A percentile compares a stretch with the other conserved stretches of the same genome.
Evolutionary conservation across 441 rosid species (phyloP).

Genomic region (Adansonia madagascariensis): DNA sequence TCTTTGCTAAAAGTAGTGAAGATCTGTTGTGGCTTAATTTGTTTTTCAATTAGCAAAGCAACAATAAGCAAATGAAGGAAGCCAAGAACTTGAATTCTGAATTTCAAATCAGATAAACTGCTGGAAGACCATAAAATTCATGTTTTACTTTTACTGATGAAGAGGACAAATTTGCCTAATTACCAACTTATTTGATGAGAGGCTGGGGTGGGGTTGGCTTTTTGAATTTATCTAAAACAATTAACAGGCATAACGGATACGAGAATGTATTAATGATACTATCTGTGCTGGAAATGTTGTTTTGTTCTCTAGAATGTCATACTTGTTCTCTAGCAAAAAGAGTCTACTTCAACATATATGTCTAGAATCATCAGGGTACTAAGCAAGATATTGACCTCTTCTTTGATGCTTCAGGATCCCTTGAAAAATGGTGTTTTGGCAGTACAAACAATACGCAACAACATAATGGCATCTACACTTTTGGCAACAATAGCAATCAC

Average conservation of each 20-base stretch:
- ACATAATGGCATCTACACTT: conserved; percentile 95
- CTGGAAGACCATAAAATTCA: background rate
- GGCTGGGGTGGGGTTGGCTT: background rate
- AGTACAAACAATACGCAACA: conserved; percentile 88
- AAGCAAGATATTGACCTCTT: background rate
- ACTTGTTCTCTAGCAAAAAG: conserved; percentile 7
- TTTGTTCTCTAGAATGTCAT: conserved; percentile 4
- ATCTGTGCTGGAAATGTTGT: background rate
- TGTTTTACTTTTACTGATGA: background rate
- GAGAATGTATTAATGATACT: background rate
- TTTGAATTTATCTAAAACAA: background rate
- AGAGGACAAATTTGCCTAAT: background rate
- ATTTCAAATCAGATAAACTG: background rate
- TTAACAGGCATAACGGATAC: background rate
- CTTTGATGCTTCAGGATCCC: conserved; percentile 62
- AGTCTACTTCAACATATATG: background rate
- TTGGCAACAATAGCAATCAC: conserved; percentile 88
- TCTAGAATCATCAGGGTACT: background rate
- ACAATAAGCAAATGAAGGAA: background rate
- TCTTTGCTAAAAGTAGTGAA: background rate
- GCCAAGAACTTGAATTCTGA: background rate
- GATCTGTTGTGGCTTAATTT: background rate
- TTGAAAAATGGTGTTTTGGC: conserved; percentile 77
- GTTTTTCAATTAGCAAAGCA: background rate
- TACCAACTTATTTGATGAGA: background rate